Conservation (phyloP, 192 early-diverging fungal species). For the Dissophora ornata region DNA sequence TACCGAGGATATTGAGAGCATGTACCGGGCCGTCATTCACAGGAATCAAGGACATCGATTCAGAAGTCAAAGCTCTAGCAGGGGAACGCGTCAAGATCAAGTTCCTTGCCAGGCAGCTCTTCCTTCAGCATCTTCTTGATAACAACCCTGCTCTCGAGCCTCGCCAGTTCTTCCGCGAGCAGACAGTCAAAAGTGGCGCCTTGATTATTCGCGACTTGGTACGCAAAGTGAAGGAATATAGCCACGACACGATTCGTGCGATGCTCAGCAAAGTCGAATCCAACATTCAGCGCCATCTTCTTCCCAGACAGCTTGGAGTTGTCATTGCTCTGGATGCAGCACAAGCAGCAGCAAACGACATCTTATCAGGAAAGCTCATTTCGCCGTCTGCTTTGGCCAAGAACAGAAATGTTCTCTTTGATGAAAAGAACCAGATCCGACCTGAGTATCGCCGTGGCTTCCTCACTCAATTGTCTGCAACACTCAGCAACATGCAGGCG, state of each 20-base stretch:
- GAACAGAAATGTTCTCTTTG: too few species aligned
- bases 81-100: constrained; percentile 37
- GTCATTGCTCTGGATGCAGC: constrained; percentile 35
- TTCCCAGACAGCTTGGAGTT: constrained; percentile 6
- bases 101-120: constrained; percentile 35
- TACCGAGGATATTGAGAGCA: constrained; percentile 23
- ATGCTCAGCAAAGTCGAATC: constrained; percentile 1
- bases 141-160: constrained; percentile 25
- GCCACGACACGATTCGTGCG: constrained; percentile 9
- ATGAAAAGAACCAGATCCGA: constrained; percentile 4
- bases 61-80: neutral
- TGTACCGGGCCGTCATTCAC: neutral
- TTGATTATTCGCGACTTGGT: constrained; percentile 24
- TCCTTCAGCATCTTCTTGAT: constrained; percentile 35
- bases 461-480: constrained; percentile 44
- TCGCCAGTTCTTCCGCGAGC: too few species aligned
- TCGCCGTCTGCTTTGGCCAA: constrained; percentile 20
- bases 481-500: too few species aligned
- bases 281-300: neutral
- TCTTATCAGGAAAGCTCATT: constrained; percentile 11
- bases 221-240: constrained; percentile 2
- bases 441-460: constrained; percentile 20
- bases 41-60: neutral
- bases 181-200: constrained; percentile 18
- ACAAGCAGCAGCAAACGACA: constrained; percentile 10